phyloP scores from a whole-genome alignment of 192 early-diverging fungal genomes.

The Backusella parvicylindrica region DNA sequence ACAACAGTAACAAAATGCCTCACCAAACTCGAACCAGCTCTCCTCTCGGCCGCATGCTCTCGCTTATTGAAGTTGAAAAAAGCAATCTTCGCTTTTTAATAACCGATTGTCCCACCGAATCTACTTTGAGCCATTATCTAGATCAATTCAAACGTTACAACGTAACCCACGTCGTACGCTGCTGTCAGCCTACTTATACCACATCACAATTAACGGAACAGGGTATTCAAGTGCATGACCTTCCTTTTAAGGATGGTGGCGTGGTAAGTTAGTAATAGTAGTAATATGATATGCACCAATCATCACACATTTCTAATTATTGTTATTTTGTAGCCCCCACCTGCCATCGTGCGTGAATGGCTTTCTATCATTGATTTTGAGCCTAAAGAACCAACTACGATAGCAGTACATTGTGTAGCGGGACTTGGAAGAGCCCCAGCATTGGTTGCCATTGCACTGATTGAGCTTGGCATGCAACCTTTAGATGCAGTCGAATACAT shows the following conservation, averaged over 20 bases:
- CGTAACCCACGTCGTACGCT: conserved; percentile 86
- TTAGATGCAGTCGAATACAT: conserved; percentile 74
- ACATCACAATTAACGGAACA: conserved; percentile 51
- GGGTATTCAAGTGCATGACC: conserved; percentile 80
- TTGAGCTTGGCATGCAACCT: conserved; percentile 76
- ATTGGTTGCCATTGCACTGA: conserved; percentile 77
- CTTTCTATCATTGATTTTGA: conserved; percentile 55
- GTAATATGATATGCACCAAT: background rate
- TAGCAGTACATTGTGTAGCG: conserved; percentile 93
- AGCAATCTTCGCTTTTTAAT: conserved; percentile 78
- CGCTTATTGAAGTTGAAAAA: conserved; percentile 55
- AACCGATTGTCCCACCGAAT: conserved; percentile 88
- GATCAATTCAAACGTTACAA: conserved; percentile 65
- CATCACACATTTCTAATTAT: background rate
- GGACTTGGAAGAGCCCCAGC: conserved; percentile 94
- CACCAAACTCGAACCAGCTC: conserved; percentile 18
- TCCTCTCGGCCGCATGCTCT: conserved; percentile 60
- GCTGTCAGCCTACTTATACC: conserved; percentile 87
- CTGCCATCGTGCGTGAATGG: conserved; percentile 52
- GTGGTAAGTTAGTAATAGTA: conserved; percentile 43
- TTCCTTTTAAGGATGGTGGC: conserved; percentile 89
- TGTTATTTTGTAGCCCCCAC: conserved; percentile 37
- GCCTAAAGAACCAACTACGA: conserved; percentile 52
- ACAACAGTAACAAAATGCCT: background rate
- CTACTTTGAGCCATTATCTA: conserved; percentile 72